Evolutionary conservation across 2,329 filamentous ascomycete species (phyloP).

Genomic region (Calonectria hawksworthii): DNA sequence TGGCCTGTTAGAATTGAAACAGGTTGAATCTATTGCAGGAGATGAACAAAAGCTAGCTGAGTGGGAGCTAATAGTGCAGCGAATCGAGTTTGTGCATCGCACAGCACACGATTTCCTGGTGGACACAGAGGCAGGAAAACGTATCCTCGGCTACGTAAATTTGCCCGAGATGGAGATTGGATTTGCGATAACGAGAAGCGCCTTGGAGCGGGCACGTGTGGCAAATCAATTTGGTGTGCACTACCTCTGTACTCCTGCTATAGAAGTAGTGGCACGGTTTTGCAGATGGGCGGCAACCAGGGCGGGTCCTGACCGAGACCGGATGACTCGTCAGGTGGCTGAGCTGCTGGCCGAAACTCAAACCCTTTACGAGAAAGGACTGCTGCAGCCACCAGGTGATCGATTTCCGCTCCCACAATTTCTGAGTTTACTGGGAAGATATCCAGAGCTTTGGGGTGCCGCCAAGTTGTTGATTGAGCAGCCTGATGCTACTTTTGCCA

Average conservation of each 20-base stretch:
- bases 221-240: background rate
- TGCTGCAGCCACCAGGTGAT: background rate
- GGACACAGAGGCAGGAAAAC: conserved; percentile 1
- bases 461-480: background rate
- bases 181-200: background rate
- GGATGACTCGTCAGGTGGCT: background rate
- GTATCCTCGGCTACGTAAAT: background rate
- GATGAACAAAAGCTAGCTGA: too few species aligned
- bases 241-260: too few species aligned
- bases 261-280: too few species aligned
- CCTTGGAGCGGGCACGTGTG: background rate
- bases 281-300: background rate
- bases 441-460: background rate
- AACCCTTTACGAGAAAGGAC: background rate
- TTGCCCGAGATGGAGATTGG: background rate
- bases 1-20: background rate
- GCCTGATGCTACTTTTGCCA: background rate
- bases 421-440: background rate
- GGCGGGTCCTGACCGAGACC: background rate
- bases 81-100: background rate
- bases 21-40: too few species aligned
- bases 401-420: background rate
- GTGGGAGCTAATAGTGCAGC: background rate
- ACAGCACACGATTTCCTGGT: conserved; percentile 7
- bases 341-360: background rate